Evolutionary conservation across 2,329 filamentous ascomycete genomes (phyloP), one percentile per base, ranked within the genome.

Genomic region (Tricladium varicosporioides): DNA sequence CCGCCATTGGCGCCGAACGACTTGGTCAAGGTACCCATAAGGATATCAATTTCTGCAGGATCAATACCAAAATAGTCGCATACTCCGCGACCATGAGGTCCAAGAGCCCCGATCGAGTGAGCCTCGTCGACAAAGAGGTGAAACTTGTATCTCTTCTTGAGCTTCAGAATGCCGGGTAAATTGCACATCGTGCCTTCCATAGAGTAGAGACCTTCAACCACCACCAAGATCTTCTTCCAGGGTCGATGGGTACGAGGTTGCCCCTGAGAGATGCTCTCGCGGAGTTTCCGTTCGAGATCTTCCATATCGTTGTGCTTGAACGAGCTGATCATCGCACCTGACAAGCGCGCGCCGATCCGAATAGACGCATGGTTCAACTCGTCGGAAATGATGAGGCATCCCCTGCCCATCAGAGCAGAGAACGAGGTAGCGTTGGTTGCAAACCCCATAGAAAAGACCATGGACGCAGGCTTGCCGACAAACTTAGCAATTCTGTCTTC

Each of bases 121-220:
- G 94, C 94, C 75, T 99, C 94, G 68, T 99, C 94, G 59, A 99
- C 82, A 70, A 96, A 99, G 2, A 99, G 83, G 70, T 91, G 84
- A 77, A 96, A 99, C 79, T 96, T 97, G 85, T 99, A 99, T 74
- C 90, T 92, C 72, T 87, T 87, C 83, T 96, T 97, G 63, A 99
- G 81, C 51, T 81, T 83, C 57, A 99, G 76, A 51, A 99, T 79
- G 60, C 91, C 91, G 1, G 94, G 94, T n/a, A 99, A 83, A 72
- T 99, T 94, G 75, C 91, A 94, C 90, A 99, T 96, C 64, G 92
- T 97, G 49, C 94, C 94, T 77, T 99, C 94, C 94, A 99, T 99
- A 1, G 93, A 97, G 80, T 99, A 99, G 16, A 99, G 82, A 66
- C 94, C 94, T 73, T 99, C 94, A 40, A 99, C 91, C 40, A 93